phyloP scores from a whole-genome alignment of 2,329 filamentous ascomycete species.

The Pseudonectria foliicola region DNA sequence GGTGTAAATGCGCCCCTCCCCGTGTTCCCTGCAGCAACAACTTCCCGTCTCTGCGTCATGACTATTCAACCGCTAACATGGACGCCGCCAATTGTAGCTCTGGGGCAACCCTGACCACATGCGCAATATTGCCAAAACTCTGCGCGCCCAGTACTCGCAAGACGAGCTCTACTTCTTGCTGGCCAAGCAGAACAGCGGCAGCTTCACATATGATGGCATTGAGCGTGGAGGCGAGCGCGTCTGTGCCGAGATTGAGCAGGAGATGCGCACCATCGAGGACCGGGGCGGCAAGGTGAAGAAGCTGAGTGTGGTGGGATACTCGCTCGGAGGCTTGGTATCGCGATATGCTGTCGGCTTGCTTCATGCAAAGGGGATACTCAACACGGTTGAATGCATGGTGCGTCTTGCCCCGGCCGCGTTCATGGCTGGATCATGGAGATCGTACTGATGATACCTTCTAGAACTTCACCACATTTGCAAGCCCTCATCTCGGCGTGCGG shows the following conservation, averaged over 20 bases:
- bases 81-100: slow-evolving; percentile 42
- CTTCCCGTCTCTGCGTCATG: slow-evolving; percentile 11
- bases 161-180: slow-evolving; percentile 64
- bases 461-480: slow-evolving; percentile 92
- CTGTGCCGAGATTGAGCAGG: slow-evolving; percentile 59
- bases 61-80: slow-evolving; percentile 14
- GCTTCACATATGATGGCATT: slow-evolving; percentile 64
- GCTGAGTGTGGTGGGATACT: slow-evolving; percentile 84
- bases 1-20: slow-evolving; percentile 45
- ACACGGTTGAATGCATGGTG: slow-evolving; percentile 71
- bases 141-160: slow-evolving; percentile 53
- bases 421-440: not conserved
- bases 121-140: slow-evolving; percentile 55
- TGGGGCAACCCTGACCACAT: slow-evolving; percentile 78
- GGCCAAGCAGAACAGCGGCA: slow-evolving; percentile 65
- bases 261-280: slow-evolving; percentile 47
- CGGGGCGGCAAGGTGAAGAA: slow-evolving; percentile 68
- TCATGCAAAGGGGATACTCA: slow-evolving; percentile 71
- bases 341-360: slow-evolving; percentile 82
- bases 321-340: slow-evolving; percentile 77
- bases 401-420: no score
- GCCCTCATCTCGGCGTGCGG: slow-evolving; percentile 72
- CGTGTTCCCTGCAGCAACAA: slow-evolving; percentile 6
- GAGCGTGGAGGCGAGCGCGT: slow-evolving; percentile 62
- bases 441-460: slow-evolving; percentile 24